These are phyloP conservation scores for Singerocomus inundabilis DNA, from an alignment of 1,284 basidiomycete species.

Conservation along the genomic window DNA sequence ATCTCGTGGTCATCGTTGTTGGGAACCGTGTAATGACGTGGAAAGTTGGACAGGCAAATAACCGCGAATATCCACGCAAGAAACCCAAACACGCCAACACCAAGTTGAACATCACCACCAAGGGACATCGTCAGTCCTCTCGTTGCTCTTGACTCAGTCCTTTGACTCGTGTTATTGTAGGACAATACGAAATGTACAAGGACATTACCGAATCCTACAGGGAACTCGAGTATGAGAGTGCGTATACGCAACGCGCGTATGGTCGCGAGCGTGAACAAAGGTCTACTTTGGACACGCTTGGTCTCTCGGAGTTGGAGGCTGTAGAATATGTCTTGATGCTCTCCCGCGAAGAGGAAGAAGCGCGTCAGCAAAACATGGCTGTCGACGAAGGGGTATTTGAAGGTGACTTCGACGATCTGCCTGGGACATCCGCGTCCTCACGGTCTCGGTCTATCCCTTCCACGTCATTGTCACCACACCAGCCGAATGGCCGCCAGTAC, in stretches of 20 bases:
- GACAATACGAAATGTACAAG: conserved; percentile 61
- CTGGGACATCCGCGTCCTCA: conserved; percentile 18
- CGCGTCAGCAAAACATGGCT: conserved; percentile 12
- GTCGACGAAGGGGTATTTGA: conserved; percentile 56
- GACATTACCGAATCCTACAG: conserved; percentile 62
- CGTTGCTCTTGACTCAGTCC: neutral
- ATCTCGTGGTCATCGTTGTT: conserved; percentile 61
- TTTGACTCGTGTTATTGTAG: conserved; percentile 35
- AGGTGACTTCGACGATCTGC: conserved; percentile 52
- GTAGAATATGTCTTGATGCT: conserved; percentile 85
- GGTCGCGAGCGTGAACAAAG: conserved; percentile 57
- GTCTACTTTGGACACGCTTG: conserved; percentile 57
- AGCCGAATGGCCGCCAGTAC: conserved; percentile 10
- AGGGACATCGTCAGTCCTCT: conserved; percentile 27
- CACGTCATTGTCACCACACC: conserved; percentile 1
- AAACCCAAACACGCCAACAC: conserved; percentile 22
- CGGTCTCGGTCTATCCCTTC: conserved; percentile 7
- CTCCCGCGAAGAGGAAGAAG: conserved; percentile 72
- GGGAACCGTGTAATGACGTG: conserved; percentile 69
- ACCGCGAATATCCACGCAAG: conserved; percentile 7
- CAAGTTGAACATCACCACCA: conserved; percentile 23
- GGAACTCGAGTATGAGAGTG: conserved; percentile 51
- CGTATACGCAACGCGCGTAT: conserved; percentile 37
- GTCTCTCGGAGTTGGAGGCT: conserved; percentile 74
- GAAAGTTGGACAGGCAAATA: conserved; percentile 52